Evolutionary conservation across 345 rosid genomes (phyloP).

Genomic region (Brassica carinata): DNA sequence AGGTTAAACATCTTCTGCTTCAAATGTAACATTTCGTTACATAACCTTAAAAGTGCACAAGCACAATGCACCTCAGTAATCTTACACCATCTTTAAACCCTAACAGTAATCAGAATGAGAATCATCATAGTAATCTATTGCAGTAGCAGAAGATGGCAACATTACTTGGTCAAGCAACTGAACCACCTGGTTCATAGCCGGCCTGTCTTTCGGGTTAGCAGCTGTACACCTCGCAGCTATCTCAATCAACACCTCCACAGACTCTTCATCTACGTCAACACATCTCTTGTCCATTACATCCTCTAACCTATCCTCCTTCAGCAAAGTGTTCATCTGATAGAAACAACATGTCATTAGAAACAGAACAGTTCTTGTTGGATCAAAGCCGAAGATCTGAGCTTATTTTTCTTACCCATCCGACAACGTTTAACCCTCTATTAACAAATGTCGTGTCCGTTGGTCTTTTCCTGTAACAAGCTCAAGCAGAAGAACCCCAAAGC

Average conservation of each 20-base stretch:
- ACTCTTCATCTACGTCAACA: conserved; percentile 58
- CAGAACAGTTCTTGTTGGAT: conserved; percentile 2
- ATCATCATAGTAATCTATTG: conserved; percentile 73
- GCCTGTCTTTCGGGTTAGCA: conserved; percentile 76
- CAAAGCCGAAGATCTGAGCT: background rate
- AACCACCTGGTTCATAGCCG: conserved; percentile 80
- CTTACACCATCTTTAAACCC: conserved; percentile 18
- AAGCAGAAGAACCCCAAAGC: conserved; percentile 92
- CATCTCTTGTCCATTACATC: conserved; percentile 74
- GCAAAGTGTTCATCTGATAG: conserved; percentile 68
- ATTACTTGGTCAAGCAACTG: conserved; percentile 88
- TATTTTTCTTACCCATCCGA: conserved; percentile 77
- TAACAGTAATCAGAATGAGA: conserved; percentile 82
- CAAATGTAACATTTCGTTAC: background rate
- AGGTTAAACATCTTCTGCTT: background rate
- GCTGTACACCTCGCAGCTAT: conserved; percentile 83
- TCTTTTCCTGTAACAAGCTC: conserved; percentile 88
- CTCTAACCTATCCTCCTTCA: conserved; percentile 73
- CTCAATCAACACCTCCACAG: conserved; percentile 78
- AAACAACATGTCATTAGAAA: background rate
- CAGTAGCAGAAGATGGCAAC: conserved; percentile 80
- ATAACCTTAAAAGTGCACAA: conserved; percentile 4
- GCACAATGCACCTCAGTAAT: conserved; percentile 21
- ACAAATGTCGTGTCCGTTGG: conserved; percentile 88
- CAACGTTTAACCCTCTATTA: conserved; percentile 80